A percentile compares a stretch with the other conserved stretches of the same genome.
Conservation (phyloP, 768 basidiomycete species). For the Favolaschia claudopus region DNA sequence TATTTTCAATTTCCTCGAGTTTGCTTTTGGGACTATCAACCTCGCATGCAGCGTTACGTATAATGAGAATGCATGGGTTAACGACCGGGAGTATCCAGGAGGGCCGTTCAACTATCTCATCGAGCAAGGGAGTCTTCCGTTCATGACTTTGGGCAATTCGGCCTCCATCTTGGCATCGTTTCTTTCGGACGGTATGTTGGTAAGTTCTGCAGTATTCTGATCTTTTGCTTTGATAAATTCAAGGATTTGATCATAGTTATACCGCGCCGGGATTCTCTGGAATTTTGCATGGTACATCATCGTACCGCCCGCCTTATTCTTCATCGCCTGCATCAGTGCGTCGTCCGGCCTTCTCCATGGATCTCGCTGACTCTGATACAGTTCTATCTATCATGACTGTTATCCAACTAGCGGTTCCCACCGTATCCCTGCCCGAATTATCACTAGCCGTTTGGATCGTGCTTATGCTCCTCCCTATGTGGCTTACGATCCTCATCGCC, state of each 20-base stretch:
- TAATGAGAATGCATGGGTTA: slow-evolving; percentile 25
- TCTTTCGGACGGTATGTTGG: slow-evolving; percentile 47
- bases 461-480: slow-evolving; percentile 39
- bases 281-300: slow-evolving; percentile 28
- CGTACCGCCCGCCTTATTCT: slow-evolving; percentile 27
- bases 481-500: slow-evolving; percentile 40
- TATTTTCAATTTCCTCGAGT: slow-evolving; percentile 8
- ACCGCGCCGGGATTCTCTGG: slow-evolving; percentile 46
- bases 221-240: background rate
- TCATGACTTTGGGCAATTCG: slow-evolving; percentile 28
- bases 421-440: slow-evolving; percentile 34
- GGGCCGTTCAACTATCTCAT: slow-evolving; percentile 39
- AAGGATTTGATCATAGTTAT: slow-evolving; percentile 34
- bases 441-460: slow-evolving; percentile 42
- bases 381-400: slow-evolving; percentile 41
- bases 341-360: background rate
- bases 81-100: slow-evolving; percentile 23
- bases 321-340: slow-evolving; percentile 28
- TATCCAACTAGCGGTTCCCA: slow-evolving; percentile 38
- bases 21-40: slow-evolving; percentile 22
- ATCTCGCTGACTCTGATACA: slow-evolving; percentile 6
- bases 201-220: slow-evolving; percentile 27
- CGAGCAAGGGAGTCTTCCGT: slow-evolving; percentile 32
- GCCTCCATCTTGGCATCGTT: slow-evolving; percentile 40
- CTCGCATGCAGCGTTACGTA: slow-evolving; percentile 20